Base-by-base conservation (phyloP, 148 eudicot genomes). In the Rhododendron kiyosumense region DNA sequence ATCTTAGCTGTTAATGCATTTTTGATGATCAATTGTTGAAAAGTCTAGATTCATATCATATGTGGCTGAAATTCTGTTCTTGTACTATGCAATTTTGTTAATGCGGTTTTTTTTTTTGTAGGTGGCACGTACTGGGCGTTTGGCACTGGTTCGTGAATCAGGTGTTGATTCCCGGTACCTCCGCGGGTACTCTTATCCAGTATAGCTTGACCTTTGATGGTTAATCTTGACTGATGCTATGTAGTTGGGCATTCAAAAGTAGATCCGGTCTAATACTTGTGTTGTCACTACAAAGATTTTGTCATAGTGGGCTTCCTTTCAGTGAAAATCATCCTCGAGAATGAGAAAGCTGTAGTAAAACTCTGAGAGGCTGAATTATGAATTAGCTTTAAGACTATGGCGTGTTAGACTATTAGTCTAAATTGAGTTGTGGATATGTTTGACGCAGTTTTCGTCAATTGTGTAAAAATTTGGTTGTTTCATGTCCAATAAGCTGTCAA, bases 111-210 rank as follows among this genome's bases (percentile, higher is more conserved):
- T 74, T 9, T 65, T 57, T 79, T 78, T 91, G 81, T 85, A 93
- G 95, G 94, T 93, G 87, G 95, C 94, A 54, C 89, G 95, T 84
- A 93, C 94, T 2, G 95, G 95, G 26, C 93, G 93, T 30, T 92
- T 94, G 86, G 98, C 98, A 48, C 88, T 94, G 85, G 84, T 89
- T 82, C 95, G 98, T 43, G 98, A 93, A 86, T 96, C 98, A 15
- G 98, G 98, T 63, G 98, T 95, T 18, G 98, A 96, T 84, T 96
- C 98, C 6, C 91, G 81, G 82, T 93, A 91, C 89, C 98, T 96
- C 43, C 94, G 98, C 49, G 98, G 98, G 81, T 96, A 94, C 87
- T 91, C 97, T 13, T 94, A 89, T 88, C 98, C 98, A 10, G 30
- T 93, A n/a, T 95, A 85, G 89, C 26, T 83, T 81, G 45, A 34